phyloP scores from a whole-genome alignment of 2,329 filamentous ascomycete species.

The Colletotrichum lupini region DNA sequence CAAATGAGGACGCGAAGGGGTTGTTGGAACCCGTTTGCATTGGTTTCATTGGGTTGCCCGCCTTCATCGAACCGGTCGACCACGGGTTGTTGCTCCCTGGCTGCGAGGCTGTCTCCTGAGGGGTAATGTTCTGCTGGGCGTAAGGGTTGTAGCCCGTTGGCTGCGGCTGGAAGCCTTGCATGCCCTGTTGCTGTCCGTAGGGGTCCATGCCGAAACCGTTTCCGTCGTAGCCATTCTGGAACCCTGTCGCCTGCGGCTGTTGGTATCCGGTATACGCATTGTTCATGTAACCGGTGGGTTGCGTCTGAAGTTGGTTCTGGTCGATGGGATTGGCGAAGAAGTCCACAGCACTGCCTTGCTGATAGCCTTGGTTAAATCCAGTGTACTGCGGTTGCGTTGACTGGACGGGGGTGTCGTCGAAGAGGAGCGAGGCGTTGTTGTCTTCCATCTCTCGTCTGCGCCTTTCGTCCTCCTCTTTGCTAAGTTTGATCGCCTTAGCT shows the following conservation, averaged over 20 bases:
- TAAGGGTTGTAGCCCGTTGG: conserved; percentile 67
- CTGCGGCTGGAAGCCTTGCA: conserved; percentile 61
- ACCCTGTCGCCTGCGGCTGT: conserved; percentile 59
- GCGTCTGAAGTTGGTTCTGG: conserved; percentile 77
- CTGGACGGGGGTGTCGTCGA: conserved; percentile 77
- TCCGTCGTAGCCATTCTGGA: conserved; percentile 69
- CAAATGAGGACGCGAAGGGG: conserved; percentile 85
- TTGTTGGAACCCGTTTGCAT: conserved; percentile 97
- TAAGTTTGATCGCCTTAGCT: conserved; percentile 93
- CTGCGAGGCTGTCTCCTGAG: conserved; percentile 72
- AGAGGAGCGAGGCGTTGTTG: conserved; percentile 85
- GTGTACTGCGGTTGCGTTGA: conserved; percentile 77
- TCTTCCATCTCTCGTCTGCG: conserved; percentile 88
- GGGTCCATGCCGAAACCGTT: conserved; percentile 78
- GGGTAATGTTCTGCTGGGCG: conserved; percentile 55
- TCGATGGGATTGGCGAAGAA: conserved; percentile 97
- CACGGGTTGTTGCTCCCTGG: conserved; percentile 95
- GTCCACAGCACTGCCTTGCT: conserved; percentile 95
- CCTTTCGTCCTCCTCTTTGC: conserved; percentile 92
- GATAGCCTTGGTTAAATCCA: conserved; percentile 95
- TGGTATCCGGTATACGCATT: conserved; percentile 66
- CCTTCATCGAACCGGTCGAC: conserved; percentile 72
- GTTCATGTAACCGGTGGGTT: conserved; percentile 79
- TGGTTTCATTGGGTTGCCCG: conserved; percentile 74
- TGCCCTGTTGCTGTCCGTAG: conserved; percentile 65